Evolutionary conservation across 1,284 basidiomycete genomes (phyloP).

Genomic region (Papiliotrema flavescens): DNA sequence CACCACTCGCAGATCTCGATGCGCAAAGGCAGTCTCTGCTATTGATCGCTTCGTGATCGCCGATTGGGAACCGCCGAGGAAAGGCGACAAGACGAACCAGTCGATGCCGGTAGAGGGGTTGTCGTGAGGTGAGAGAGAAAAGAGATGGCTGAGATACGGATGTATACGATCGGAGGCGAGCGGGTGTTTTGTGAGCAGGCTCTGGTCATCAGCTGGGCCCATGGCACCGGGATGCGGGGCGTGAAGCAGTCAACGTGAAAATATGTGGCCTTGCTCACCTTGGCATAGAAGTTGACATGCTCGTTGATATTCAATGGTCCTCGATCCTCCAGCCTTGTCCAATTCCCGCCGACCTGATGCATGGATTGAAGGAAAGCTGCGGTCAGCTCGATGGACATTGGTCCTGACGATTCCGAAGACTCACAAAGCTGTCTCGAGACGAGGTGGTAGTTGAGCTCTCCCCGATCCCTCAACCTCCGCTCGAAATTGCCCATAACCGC

Average conservation of each 20-base stretch:
- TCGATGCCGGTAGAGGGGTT: conserved; percentile 12
- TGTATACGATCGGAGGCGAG: not conserved
- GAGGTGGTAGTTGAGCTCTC: conserved; percentile 6
- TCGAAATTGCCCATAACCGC: conserved; percentile 7
- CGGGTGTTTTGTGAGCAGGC: conserved; percentile 1
- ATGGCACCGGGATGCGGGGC: not conserved
- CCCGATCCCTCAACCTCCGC: not conserved
- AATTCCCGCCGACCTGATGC: conserved; percentile 15
- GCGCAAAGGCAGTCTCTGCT: conserved; percentile 9
- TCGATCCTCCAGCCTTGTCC: conserved; percentile 9
- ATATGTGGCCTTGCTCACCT: conserved; percentile 10
- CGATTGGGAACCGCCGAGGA: conserved; percentile 13
- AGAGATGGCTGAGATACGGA: conserved; percentile 11
- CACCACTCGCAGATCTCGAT: conserved; percentile 17
- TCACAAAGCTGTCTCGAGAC: conserved; percentile 6
- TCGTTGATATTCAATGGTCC: conserved; percentile 16
- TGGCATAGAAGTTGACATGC: conserved; percentile 19
- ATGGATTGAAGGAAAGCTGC: conserved; percentile 12
- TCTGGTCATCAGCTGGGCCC: not conserved
- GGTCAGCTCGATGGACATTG: not conserved
- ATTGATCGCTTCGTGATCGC: not conserved
- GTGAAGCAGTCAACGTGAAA: not conserved
- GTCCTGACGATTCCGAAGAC: not conserved
- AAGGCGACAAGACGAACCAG: conserved; percentile 20
- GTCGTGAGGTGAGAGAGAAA: conserved; percentile 8